Percentiles rank a stretch among this genome's conserved stretches.
phyloP scores from a whole-genome alignment of 352 stramenopile genomes.

The Phytopythium litorale region DNA sequence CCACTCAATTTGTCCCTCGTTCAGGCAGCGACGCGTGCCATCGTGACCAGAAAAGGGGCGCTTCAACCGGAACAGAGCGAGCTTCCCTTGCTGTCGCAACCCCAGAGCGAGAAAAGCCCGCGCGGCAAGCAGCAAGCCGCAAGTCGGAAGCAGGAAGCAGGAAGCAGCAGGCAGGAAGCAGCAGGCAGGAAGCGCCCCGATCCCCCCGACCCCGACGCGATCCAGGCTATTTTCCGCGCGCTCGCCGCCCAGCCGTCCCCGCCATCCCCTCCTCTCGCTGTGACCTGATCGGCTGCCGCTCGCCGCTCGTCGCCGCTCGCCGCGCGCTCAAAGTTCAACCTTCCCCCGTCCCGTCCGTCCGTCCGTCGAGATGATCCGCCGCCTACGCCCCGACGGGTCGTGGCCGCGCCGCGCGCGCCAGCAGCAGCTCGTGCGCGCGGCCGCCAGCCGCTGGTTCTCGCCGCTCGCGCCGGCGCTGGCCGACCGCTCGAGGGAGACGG shows the following conservation, averaged over 20 bases:
- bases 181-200: not conserved
- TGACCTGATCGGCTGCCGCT: no score
- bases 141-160: no score
- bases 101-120: no score
- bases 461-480: not conserved
- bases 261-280: no score
- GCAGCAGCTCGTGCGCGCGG: not conserved
- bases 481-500: not conserved
- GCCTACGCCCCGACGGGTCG: constrained; percentile 4
- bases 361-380: constrained; percentile 6
- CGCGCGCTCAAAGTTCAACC: no score
- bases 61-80: not conserved
- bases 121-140: no score
- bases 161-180: no score
- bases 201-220: not conserved
- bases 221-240: constrained; percentile 2
- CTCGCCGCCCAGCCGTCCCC: no score
- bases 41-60: not conserved
- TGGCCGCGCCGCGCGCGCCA: not conserved
- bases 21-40: not conserved
- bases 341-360: not conserved
- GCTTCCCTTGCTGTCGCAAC: not conserved
- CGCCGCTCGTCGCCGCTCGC: no score
- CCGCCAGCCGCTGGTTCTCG: not conserved
- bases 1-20: no score